A percentile compares a stretch with the other conserved stretches of the same genome.
phyloP scores from a whole-genome alignment of 192 early-diverging fungal species.

The Coemansia sp. region DNA sequence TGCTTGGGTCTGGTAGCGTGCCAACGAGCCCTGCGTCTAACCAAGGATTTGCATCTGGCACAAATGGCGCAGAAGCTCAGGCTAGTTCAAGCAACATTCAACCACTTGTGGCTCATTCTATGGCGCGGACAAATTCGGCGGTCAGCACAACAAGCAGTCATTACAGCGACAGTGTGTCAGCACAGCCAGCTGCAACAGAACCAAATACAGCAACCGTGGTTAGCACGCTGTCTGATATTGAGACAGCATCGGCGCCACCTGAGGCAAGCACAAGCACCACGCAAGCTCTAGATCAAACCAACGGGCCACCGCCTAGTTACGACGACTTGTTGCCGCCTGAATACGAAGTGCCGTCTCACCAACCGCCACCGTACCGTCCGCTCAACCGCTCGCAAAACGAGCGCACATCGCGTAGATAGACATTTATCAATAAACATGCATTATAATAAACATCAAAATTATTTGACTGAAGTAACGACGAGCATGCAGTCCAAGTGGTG shows the following conservation, averaged over 20 bases:
- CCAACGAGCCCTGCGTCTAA: neutral
- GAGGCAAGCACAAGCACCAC: too few relatives aligned
- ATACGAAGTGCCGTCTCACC: constrained; percentile 18
- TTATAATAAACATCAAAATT: neutral
- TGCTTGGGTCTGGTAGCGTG: neutral
- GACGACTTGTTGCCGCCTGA: constrained; percentile 40
- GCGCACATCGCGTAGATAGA: neutral
- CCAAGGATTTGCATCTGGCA: neutral
- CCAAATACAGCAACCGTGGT: neutral
- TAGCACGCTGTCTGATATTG: neutral
- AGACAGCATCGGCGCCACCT: neutral
- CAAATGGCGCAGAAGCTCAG: neutral
- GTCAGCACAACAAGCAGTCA: neutral
- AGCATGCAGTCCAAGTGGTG: constrained; percentile 29
- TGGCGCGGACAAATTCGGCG: neutral
- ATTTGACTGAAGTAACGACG: constrained; percentile 10
- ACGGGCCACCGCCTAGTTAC: constrained; percentile 20
- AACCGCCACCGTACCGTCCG: constrained; percentile 39
- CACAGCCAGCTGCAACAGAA: neutral
- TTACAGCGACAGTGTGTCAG: neutral
- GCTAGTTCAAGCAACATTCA: neutral
- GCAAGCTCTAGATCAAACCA: neutral
- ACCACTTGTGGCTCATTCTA: neutral
- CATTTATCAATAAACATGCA: neutral
- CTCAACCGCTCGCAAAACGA: constrained; percentile 2